These are phyloP conservation scores for Stagonosporopsis cucurbitacearum DNA, from an alignment of 2,329 filamentous ascomycete species.

Conservation along the genomic window DNA sequence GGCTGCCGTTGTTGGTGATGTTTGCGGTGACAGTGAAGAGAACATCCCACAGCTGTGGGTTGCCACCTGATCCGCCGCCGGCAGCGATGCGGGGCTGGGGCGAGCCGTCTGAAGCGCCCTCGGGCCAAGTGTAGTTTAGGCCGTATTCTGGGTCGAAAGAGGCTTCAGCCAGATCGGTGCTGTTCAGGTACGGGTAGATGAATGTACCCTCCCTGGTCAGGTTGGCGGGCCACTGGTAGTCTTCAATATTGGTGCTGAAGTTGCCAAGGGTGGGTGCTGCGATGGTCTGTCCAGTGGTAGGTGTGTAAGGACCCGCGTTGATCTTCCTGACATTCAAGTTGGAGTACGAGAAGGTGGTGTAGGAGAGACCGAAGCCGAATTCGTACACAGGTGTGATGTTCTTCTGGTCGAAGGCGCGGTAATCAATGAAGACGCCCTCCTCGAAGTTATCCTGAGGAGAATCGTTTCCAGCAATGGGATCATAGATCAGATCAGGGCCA, in stretches of 20 bases:
- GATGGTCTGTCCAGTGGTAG: conserved; percentile 67
- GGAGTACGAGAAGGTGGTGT: conserved; percentile 80
- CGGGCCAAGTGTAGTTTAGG: conserved; percentile 63
- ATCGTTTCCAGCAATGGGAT: conserved; percentile 70
- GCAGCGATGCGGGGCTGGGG: conserved; percentile 67
- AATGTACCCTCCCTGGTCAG: conserved; percentile 62
- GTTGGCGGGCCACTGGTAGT: conserved; percentile 72
- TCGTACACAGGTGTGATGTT: conserved; percentile 75
- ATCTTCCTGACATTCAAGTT: conserved; percentile 65
- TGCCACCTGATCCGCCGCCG: conserved; percentile 68
- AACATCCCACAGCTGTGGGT: conserved; percentile 69
- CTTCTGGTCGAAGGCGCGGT: conserved; percentile 73
- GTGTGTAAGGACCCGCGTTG: conserved; percentile 60
- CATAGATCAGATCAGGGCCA: conserved; percentile 69
- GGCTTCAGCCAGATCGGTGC: conserved; percentile 62
- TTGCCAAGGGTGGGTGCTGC: conserved; percentile 70
- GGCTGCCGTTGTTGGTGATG: conserved; percentile 72
- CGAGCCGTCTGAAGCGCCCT: conserved; percentile 61
- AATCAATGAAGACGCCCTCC: conserved; percentile 84
- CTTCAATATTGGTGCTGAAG: conserved; percentile 65
- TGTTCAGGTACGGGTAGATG: conserved; percentile 78
- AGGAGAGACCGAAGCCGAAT: conserved; percentile 81
- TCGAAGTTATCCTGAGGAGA: conserved; percentile 76
- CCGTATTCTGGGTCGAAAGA: conserved; percentile 68
- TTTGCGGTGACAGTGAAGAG: conserved; percentile 71